phyloP scores from a whole-genome alignment of 257 asterid genomes.

The Solanum piurae region DNA sequence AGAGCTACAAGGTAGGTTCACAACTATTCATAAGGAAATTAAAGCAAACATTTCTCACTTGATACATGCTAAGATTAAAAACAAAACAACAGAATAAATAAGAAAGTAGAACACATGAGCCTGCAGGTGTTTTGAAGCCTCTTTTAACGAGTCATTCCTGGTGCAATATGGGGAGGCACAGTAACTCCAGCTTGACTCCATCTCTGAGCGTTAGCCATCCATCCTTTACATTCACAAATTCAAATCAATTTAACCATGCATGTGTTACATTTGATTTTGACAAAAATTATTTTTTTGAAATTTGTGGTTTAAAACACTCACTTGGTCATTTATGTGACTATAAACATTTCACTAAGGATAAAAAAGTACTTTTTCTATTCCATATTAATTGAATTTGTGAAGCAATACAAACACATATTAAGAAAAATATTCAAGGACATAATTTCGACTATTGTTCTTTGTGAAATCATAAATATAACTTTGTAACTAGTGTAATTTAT shows the following conservation, averaged over 20 bases:
- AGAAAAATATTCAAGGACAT: background rate
- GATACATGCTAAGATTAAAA: background rate
- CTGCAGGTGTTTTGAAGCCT: background rate
- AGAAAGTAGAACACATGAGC: background rate
- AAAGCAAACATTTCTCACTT: background rate
- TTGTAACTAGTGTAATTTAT: too few relatives aligned
- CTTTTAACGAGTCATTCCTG: slow-evolving; percentile 9
- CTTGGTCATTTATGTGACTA: too few relatives aligned
- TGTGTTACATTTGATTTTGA: background rate
- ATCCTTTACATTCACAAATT: background rate
- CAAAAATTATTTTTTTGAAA: too few relatives aligned
- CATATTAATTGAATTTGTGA: too few relatives aligned
- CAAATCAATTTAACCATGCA: background rate
- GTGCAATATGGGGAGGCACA: slow-evolving; percentile 11
- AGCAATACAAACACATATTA: too few relatives aligned
- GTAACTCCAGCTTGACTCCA: background rate
- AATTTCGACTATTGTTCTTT: too few relatives aligned
- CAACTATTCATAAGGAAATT: background rate
- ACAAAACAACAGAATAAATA: background rate
- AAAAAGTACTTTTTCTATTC: too few relatives aligned
- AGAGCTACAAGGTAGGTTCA: background rate
- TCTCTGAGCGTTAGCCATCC: slow-evolving; percentile 17
- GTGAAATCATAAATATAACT: background rate
- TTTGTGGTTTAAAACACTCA: background rate
- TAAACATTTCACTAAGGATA: background rate